phyloP scores from a whole-genome alignment of 345 rosid genomes.

The Nephelium lappaceum region DNA sequence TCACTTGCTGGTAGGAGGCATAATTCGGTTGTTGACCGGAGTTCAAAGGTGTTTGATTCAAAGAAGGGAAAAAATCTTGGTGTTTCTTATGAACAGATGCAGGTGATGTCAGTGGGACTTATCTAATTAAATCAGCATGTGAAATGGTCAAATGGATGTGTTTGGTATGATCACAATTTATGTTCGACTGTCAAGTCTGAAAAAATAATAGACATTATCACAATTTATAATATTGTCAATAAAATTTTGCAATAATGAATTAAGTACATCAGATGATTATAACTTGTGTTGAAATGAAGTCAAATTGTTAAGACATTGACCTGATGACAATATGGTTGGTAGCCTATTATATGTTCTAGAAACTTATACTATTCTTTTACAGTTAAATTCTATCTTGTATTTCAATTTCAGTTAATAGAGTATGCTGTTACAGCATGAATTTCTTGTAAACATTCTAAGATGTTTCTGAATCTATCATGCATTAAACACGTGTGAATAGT shows the following conservation, averaged over 20 bases:
- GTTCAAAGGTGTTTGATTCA: slow-evolving; percentile 48
- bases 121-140: not conserved
- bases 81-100: slow-evolving; percentile 48
- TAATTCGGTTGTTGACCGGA: slow-evolving; percentile 62
- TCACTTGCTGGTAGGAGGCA: slow-evolving; percentile 74
- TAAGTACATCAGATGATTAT: not conserved
- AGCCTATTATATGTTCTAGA: not conserved
- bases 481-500: not conserved
- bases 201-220: not conserved
- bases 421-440: not conserved
- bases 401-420: not conserved
- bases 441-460: not conserved
- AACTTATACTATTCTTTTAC: slow-evolving; percentile 3
- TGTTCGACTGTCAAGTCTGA: slow-evolving; percentile 1
- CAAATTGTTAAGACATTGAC: not conserved
- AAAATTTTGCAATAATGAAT: not conserved
- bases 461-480: not conserved
- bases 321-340: not conserved
- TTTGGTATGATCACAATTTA: not conserved
- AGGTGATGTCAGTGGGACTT: slow-evolving; percentile 37
- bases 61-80: slow-evolving; percentile 40
- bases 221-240: not conserved
- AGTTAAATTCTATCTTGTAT: not conserved
- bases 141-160: not conserved
- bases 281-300: not conserved